Base-by-base conservation (phyloP, 2,329 filamentous ascomycete species). In the Apiospora saccharicola region DNA sequence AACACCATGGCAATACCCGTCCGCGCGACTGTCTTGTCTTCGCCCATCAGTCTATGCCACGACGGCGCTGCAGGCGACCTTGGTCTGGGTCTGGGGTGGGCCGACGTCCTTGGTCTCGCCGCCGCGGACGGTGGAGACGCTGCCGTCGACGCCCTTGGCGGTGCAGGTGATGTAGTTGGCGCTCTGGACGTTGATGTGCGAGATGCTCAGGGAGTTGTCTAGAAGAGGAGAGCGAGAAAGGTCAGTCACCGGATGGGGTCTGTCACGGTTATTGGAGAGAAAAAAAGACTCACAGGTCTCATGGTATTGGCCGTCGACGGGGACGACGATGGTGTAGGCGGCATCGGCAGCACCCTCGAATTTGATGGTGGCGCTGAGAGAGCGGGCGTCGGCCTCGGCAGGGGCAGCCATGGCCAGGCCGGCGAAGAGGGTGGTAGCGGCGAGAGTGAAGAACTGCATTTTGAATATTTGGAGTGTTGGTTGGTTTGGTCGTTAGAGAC, bases 361-460 rank as follows among this genome's bases (percentile, higher is more conserved):
- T 26, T 34, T 69, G 67, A 69, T 19, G 16, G 16, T 34, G 67
- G 67, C 44, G 19, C 1, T n/a, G 44, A 34, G 19, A 10, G 4
- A 37, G 43, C 24, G n/a, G n/a, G n/a, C 3, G 16, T 49, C 44
- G 24, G 26, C 43, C 19, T 64, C 57, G 26, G 24, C n/a, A n/a
- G 67, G 67, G 2, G 67, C 67, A 22, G 44, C 67, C 43, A 69
- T n/a, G 26, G 44, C 67, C 8, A 49, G 44, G 67, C 44, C 44
- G 44, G 67, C 67, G 44, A 69, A 49, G 67, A 69, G 34, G 26
- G 67, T 49, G 30, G 67, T 69, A n/a, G 67, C 67, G 67, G 67
- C 67, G 34, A 69, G 14, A n/a, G 67, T 69, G 44, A 49, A 47
- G 67, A 69, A 69, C 67, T 69, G 67, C 67, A 69, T 69, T 47